Evolutionary conservation across 768 basidiomycete genomes (phyloP).

Genomic region (Coprinellus aureogranulatus): DNA sequence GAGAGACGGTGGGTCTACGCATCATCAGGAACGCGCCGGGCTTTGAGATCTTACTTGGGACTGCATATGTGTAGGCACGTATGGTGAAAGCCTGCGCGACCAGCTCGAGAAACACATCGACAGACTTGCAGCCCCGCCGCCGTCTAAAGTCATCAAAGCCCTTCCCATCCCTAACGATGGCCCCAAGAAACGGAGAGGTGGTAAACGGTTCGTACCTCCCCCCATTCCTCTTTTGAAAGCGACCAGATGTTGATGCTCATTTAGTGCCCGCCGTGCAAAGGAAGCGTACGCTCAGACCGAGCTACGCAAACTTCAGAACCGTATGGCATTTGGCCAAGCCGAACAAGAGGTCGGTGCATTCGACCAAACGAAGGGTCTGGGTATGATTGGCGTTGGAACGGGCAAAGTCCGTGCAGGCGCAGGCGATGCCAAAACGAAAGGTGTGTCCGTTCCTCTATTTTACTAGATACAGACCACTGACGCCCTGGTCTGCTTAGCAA

Average conservation of each 20-base stretch:
- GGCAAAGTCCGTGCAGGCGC: slow-evolving; percentile 88
- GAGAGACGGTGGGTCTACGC: slow-evolving; percentile 70
- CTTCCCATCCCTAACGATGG: slow-evolving; percentile 94
- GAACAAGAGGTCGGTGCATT: slow-evolving; percentile 96
- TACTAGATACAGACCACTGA: neutral
- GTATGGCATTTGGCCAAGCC: slow-evolving; percentile 92
- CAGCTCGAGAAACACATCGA: slow-evolving; percentile 95
- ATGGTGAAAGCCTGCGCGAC: slow-evolving; percentile 74
- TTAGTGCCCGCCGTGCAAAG: slow-evolving; percentile 94
- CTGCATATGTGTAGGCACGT: slow-evolving; percentile 50
- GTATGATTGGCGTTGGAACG: slow-evolving; percentile 88
- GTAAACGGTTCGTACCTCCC: slow-evolving; percentile 67
- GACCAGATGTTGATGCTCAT: neutral
- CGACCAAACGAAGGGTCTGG: slow-evolving; percentile 96
- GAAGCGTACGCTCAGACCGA: slow-evolving; percentile 98
- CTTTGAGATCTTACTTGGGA: neutral
- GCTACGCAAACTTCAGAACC: slow-evolving; percentile 93
- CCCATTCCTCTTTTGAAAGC: neutral
- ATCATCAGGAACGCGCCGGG: no score
- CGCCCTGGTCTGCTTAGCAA: slow-evolving; percentile 52
- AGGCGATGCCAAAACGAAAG: slow-evolving; percentile 88
- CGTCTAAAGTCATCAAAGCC: slow-evolving; percentile 89
- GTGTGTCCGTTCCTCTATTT: slow-evolving; percentile 41
- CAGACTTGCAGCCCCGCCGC: slow-evolving; percentile 88
- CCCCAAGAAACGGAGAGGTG: slow-evolving; percentile 92